Base-by-base conservation (phyloP, 352 stramenopile genomes). In the Phytophthora hybrid region DNA sequence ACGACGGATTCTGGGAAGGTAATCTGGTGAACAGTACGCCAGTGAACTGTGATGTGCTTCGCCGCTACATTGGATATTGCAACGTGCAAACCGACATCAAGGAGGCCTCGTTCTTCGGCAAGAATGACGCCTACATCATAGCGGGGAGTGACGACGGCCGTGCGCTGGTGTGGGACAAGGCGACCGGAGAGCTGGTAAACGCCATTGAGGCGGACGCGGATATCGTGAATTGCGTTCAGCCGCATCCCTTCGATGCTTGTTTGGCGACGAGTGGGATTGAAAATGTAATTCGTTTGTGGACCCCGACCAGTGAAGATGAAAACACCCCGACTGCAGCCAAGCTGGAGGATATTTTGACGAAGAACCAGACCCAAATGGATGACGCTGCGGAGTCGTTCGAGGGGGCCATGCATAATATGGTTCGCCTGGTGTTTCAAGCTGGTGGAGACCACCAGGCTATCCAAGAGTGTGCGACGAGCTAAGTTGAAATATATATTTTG, bases 71-170 rank as follows among this genome's bases (percentile, higher is more conserved):
- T 37, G 92, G 92, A 5, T 95, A 95, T 59, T 93, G 88, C 78
- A 97, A 97, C 66, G 74, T 92, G 19, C 84, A 96, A 74, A 98
- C 92, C 0, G 92, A 97, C 41, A 97, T 98, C 71, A 98, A 98
- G 70, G 91, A 98, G 70, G 91, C 91, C 0, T 79, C 79, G 0
- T 98, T 97, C 62, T 94, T 98, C 46, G 92, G 92, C 0, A 80
- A 80, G n/a, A 94, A 96, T 47, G 92, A 95, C 59, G 83, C 80
- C 37, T 95, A 92, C 53, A 89, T 98, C 46, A 89, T 97, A 29
- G 89, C 90, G 5, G 92, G 92, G 5, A 97, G 90, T 39, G 92
- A 98, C 55, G 91, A 97, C 51, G 91, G 92, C 0, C 83, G 85
- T 26, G 88, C 93, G 26, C 90, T 93, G 59, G 85, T 98, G 59